Evolutionary conservation across 345 rosid species (phyloP).

Genomic region (Barbarea vulgaris): DNA sequence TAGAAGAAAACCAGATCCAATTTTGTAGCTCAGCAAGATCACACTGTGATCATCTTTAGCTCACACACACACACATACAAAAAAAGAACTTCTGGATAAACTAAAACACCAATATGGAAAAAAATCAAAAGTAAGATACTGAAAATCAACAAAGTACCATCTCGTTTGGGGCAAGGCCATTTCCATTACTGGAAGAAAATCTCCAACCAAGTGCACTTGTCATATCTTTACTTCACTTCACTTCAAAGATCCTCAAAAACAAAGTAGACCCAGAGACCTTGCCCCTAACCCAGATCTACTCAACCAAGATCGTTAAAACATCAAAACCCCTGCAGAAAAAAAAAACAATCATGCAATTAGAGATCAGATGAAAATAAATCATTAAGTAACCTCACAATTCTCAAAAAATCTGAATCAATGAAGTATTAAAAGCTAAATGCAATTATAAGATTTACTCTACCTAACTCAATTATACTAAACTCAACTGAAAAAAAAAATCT

Average conservation of each 20-base stretch:
- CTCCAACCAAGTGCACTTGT: slow-evolving; percentile 90
- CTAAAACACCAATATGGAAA: background rate
- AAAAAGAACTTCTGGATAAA: background rate
- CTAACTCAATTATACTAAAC: slow-evolving; percentile 13
- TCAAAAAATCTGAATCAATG: slow-evolving; percentile 7
- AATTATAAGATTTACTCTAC: background rate
- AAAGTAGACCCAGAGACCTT: slow-evolving; percentile 40
- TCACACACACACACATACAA: background rate
- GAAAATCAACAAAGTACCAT: slow-evolving; percentile 47
- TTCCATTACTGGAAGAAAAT: slow-evolving; percentile 76
- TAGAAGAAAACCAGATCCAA: slow-evolving; percentile 15
- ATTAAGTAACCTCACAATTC: background rate
- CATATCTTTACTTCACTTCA: slow-evolving; percentile 43
- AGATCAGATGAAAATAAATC: slow-evolving; percentile 44
- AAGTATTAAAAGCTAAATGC: slow-evolving; percentile 20
- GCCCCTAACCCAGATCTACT: slow-evolving; percentile 69
- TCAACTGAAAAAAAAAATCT: background rate
- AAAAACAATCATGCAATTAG: slow-evolving; percentile 22
- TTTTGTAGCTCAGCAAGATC: background rate
- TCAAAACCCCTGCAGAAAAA: slow-evolving; percentile 55
- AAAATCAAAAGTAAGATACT: background rate
- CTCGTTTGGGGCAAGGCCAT: slow-evolving; percentile 65
- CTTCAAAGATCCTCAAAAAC: slow-evolving; percentile 43
- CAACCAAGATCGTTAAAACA: slow-evolving; percentile 52
- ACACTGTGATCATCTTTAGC: background rate